Evolutionary conservation across 73 alveolate genomes (phyloP).

Genomic region (Diophrys sp.): DNA sequence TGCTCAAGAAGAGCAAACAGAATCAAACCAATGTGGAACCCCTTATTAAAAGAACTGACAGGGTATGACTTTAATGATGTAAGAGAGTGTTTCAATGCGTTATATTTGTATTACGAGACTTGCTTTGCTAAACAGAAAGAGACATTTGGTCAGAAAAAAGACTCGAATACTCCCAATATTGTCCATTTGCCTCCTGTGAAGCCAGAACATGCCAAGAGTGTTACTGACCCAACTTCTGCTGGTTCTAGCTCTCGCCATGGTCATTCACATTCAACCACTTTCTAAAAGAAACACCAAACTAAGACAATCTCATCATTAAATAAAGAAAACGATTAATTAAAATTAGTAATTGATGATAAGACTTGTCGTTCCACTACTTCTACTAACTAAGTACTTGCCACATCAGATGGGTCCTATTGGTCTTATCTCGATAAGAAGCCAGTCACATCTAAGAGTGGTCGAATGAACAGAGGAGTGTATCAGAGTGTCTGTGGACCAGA

Average conservation of each 20-base stretch:
- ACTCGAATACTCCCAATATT: too few relatives aligned
- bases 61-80: constrained; percentile 2
- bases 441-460: background rate
- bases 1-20: background rate
- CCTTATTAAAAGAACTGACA: background rate
- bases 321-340: background rate
- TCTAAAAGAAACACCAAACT: background rate
- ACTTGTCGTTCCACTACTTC: too few relatives aligned
- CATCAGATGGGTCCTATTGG: background rate
- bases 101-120: background rate
- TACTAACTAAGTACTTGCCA: too few relatives aligned
- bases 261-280: background rate
- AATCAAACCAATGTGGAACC: constrained; percentile 10
- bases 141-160: too few relatives aligned
- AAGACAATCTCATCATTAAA: background rate
- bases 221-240: too few relatives aligned
- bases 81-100: background rate
- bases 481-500: too few relatives aligned
- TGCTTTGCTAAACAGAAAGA: background rate
- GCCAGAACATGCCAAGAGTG: too few relatives aligned
- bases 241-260: background rate
- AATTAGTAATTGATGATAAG: background rate
- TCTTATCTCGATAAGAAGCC: background rate
- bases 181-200: too few relatives aligned
- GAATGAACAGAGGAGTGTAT: too few relatives aligned